A percentile compares a stretch with the other conserved stretches of the same genome.
These are phyloP conservation scores for Erodium maritimum DNA, from an alignment of 345 rosid genomes.

Conservation along the genomic window DNA sequence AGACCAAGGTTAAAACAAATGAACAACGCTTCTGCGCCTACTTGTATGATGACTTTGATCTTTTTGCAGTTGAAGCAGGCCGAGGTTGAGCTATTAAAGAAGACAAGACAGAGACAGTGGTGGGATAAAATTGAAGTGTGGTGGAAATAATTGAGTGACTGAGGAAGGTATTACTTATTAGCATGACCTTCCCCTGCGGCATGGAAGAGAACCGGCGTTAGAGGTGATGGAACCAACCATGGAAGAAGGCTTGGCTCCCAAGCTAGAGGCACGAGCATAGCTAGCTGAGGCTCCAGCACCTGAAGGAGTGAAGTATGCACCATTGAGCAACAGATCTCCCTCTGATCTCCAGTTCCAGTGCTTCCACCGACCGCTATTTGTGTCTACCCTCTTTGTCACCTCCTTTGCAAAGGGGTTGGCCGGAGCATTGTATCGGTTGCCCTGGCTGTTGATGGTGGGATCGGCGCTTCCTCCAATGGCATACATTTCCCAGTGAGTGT, in stretches of 20 bases:
- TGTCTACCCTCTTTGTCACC: slow-evolving; percentile 88
- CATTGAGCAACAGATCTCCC: slow-evolving; percentile 75
- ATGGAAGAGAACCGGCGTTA: slow-evolving; percentile 59
- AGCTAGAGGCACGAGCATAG: slow-evolving; percentile 84
- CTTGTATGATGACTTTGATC: slow-evolving; percentile 17
- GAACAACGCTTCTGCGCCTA: slow-evolving; percentile 75
- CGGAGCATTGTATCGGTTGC: slow-evolving; percentile 83
- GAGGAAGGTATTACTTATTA: slow-evolving; percentile 10
- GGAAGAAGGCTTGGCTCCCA: slow-evolving; percentile 82
- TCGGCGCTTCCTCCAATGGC: slow-evolving; percentile 94
- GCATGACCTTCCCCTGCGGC: slow-evolving; percentile 52
- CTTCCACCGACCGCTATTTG: slow-evolving; percentile 41
- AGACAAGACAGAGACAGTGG: slow-evolving; percentile 10
- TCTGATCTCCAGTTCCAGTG: slow-evolving; percentile 91
- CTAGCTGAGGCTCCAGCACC: slow-evolving; percentile 75
- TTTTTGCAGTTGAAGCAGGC: slow-evolving; percentile 37
- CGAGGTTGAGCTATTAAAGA: slow-evolving; percentile 53
- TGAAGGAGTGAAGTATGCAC: slow-evolving; percentile 81
- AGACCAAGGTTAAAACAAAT: slow-evolving; percentile 13
- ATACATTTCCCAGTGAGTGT: slow-evolving; percentile 98
- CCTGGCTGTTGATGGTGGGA: slow-evolving; percentile 95
- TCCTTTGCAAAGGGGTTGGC: slow-evolving; percentile 66
- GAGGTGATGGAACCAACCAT: slow-evolving; percentile 66
- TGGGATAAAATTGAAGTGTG: too few species aligned
- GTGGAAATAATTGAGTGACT: too few species aligned